phyloP scores from a whole-genome alignment of 495 filamentous ascomycete genomes.

The Echria macrotheca region DNA sequence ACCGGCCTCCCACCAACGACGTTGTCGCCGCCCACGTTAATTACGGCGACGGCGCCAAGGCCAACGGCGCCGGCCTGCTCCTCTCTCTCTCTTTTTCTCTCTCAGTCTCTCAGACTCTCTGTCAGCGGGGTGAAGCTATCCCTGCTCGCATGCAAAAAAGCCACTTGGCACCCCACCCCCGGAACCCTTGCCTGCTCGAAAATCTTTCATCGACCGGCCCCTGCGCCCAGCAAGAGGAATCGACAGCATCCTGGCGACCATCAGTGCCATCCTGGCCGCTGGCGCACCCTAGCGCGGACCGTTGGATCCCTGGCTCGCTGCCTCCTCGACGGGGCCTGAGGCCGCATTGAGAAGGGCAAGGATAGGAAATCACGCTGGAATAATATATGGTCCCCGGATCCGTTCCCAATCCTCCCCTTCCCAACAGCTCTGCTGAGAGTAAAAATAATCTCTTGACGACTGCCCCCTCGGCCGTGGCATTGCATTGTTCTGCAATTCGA shows the following conservation, averaged over 20 bases:
- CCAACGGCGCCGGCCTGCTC: background rate
- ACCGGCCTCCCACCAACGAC: conserved; percentile 3
- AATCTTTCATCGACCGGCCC: conserved; percentile 5
- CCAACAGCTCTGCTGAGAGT: conserved; percentile 14
- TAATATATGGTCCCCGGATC: conserved; percentile 19
- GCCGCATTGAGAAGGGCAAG: conserved; percentile 17
- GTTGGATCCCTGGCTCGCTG: conserved; percentile 10
- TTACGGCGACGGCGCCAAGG: conserved; percentile 2
- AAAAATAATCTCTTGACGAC: conserved; percentile 8
- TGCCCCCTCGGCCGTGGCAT: background rate
- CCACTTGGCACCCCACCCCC: background rate
- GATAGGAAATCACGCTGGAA: conserved; percentile 18
- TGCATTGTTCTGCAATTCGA: conserved; percentile 23
- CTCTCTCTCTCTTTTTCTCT: no score
- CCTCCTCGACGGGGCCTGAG: conserved; percentile 2
- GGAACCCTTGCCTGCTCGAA: conserved; percentile 3
- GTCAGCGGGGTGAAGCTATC: conserved; percentile 10
- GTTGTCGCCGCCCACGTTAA: background rate
- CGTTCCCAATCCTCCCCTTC: conserved; percentile 19
- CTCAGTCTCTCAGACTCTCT: no score
- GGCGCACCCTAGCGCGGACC: conserved; percentile 6
- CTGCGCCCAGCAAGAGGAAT: conserved; percentile 7
- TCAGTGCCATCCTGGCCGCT: conserved; percentile 6
- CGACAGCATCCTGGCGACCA: conserved; percentile 6
- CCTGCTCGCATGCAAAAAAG: background rate